A percentile compares a stretch with the other conserved stretches of the same genome.
Evolutionary conservation across 768 basidiomycete genomes (phyloP).

Genomic region (Phaeotremella skinneri): DNA sequence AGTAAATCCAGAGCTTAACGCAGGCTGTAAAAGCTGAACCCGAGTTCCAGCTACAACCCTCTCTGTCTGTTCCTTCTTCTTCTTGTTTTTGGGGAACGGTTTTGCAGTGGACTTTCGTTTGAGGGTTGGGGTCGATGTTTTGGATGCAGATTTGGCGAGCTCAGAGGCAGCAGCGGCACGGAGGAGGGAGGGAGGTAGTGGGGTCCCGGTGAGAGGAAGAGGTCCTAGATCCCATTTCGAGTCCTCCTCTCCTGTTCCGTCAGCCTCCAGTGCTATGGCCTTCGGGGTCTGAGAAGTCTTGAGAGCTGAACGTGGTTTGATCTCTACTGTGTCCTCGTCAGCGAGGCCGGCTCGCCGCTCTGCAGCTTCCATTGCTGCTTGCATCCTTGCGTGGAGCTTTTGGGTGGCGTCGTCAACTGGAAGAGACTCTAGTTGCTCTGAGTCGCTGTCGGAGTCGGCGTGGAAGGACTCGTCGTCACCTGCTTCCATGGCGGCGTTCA

Average conservation of each 20-base stretch:
- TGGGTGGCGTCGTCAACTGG: constrained; percentile 19
- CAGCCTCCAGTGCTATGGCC: not conserved
- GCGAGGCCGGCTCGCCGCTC: constrained; percentile 18
- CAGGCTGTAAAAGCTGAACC: not conserved
- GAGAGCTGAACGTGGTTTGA: too few relatives aligned
- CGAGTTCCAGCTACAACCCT: constrained; percentile 14
- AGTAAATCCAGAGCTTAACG: not conserved
- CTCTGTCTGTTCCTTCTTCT: constrained; percentile 15
- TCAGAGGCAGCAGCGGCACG: constrained; percentile 11
- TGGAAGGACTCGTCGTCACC: constrained; percentile 16
- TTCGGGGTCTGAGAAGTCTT: too few relatives aligned
- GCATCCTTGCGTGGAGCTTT: constrained; percentile 20
- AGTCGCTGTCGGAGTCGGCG: constrained; percentile 16
- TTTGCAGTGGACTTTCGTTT: constrained; percentile 7
- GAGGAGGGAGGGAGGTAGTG: constrained; percentile 13
- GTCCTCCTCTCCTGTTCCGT: constrained; percentile 17
- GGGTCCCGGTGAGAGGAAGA: not conserved
- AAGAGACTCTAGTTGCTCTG: constrained; percentile 20
- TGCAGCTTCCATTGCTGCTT: constrained; percentile 31
- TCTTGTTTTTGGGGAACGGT: constrained; percentile 10
- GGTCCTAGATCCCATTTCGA: constrained; percentile 21
- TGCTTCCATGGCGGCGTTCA: constrained; percentile 26
- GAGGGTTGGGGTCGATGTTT: too few relatives aligned
- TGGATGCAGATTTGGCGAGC: not conserved
- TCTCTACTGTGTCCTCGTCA: too few relatives aligned